Percentiles rank a stretch among this genome's conserved stretches.
Evolutionary conservation across 495 filamentous ascomycete species (phyloP).

Genomic region (Aspergillus heteromorphus): DNA sequence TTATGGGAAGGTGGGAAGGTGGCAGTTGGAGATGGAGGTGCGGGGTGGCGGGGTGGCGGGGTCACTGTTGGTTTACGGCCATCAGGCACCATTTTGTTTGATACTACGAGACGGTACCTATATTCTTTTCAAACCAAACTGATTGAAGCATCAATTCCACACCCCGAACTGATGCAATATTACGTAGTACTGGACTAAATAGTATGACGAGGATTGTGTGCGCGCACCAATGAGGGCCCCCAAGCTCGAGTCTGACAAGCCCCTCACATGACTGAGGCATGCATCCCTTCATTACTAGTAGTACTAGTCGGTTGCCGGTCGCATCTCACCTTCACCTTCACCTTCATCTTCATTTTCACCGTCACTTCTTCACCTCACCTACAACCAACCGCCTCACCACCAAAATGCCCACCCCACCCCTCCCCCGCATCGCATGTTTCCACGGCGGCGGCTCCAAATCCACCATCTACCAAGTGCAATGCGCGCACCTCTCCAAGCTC

Average conservation of each 20-base stretch:
- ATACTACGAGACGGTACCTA: too few relatives aligned
- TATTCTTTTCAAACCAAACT: too few relatives aligned
- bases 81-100: too few relatives aligned
- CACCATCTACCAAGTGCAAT: conserved; percentile 25
- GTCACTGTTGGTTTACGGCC: too few relatives aligned
- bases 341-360: not conserved
- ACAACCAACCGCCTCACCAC: not conserved
- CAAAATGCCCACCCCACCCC: not conserved
- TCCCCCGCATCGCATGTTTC: conserved; percentile 32
- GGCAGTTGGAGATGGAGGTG: too few relatives aligned
- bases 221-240: not conserved
- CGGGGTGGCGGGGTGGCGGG: too few relatives aligned
- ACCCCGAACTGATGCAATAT: too few relatives aligned
- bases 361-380: not conserved
- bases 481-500: conserved; percentile 13
- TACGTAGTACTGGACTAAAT: too few relatives aligned
- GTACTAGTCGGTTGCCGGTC: too few relatives aligned
- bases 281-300: not conserved
- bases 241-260: not conserved
- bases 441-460: conserved; percentile 31
- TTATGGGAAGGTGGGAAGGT: too few relatives aligned
- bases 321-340: not conserved
- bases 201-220: too few relatives aligned
- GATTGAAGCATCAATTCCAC: too few relatives aligned
- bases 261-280: not conserved